Conservation (phyloP, 2,329 filamentous ascomycete species). For the Penicillium vulpinum region DNA sequence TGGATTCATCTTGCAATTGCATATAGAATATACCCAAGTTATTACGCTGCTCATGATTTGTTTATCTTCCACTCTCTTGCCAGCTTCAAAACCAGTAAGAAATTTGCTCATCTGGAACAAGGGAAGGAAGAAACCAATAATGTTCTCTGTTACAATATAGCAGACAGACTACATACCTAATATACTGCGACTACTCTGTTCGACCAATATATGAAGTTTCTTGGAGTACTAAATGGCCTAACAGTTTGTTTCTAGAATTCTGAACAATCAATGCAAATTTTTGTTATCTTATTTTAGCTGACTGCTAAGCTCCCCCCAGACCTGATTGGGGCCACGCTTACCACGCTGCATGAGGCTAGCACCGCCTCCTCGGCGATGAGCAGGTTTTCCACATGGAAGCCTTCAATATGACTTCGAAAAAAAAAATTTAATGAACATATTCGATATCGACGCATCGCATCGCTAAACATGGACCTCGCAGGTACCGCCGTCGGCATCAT, state of each 20-base stretch:
- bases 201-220: neutral
- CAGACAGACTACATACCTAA: no score
- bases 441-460: neutral
- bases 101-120: neutral
- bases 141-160: neutral
- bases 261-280: neutral
- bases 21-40: constrained; percentile 9
- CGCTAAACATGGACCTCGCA: neutral
- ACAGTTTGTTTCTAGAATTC: neutral
- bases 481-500: constrained; percentile 14
- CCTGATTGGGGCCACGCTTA: neutral
- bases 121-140: neutral
- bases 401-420: neutral
- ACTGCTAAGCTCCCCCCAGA: neutral
- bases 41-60: neutral
- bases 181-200: no score
- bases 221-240: neutral
- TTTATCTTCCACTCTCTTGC: neutral
- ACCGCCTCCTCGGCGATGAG: neutral
- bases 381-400: neutral
- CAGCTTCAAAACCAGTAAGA: neutral
- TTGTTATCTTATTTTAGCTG: neutral
- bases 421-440: no score
- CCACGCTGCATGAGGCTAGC: neutral
- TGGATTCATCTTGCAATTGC: neutral